Conservation (phyloP, 768 basidiomycete genomes). For the Mycena olivaceomarginata region DNA sequence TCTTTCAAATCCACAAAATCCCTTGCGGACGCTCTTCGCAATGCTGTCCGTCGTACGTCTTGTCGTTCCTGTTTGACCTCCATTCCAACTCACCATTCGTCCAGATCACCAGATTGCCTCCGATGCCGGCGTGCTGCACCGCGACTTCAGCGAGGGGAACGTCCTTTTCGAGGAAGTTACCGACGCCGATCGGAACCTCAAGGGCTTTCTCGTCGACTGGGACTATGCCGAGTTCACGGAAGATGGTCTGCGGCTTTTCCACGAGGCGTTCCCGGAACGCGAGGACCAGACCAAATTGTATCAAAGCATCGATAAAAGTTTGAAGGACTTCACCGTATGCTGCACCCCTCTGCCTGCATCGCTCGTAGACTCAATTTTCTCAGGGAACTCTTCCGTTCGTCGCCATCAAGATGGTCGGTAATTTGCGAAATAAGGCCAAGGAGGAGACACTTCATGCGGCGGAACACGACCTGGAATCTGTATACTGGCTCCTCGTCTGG, state of each 20-base stretch:
- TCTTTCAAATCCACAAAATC: neutral
- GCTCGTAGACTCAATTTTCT: neutral
- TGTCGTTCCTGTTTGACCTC: neutral
- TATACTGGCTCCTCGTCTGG: slow-evolving; percentile 35
- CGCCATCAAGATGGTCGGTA: slow-evolving; percentile 22
- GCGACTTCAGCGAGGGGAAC: slow-evolving; percentile 38
- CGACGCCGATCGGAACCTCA: neutral
- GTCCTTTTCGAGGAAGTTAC: slow-evolving; percentile 17
- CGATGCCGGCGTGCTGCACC: slow-evolving; percentile 29
- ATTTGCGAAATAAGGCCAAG: too few relatives aligned
- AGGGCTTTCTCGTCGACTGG: slow-evolving; percentile 34
- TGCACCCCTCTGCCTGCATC: too few relatives aligned
- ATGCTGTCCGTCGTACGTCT: slow-evolving; percentile 27
- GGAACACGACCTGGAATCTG: slow-evolving; percentile 29
- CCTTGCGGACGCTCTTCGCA: neutral
- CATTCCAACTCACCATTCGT: neutral
- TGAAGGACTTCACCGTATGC: slow-evolving; percentile 34
- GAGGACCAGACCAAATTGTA: neutral
- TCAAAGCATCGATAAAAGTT: slow-evolving; percentile 9
- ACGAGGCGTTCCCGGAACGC: neutral
- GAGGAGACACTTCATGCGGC: neutral
- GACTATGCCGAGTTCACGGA: slow-evolving; percentile 39
- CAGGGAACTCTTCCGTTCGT: slow-evolving; percentile 9
- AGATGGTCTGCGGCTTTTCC: too few relatives aligned
- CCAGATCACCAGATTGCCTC: slow-evolving; percentile 26